A percentile compares a stretch with the other conserved stretches of the same genome.
Evolutionary conservation across 371 early-diverging fungal species (phyloP).

Genomic region (Blakeslea trispora): DNA sequence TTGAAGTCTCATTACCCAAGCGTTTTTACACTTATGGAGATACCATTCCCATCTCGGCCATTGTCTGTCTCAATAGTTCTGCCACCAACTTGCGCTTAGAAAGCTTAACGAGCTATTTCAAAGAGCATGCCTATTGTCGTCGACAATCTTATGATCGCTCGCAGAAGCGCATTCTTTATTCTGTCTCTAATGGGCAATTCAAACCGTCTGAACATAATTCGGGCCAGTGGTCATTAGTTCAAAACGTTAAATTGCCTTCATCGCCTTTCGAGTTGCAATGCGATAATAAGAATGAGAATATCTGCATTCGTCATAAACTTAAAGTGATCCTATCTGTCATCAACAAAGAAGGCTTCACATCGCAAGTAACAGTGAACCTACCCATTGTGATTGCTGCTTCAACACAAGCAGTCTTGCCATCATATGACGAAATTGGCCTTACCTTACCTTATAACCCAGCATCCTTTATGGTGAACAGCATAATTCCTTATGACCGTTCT

Average conservation of each 20-base stretch:
- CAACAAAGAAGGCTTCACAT: conserved; percentile 22
- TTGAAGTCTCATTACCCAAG: conserved; percentile 44
- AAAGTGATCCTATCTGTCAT: conserved; percentile 30
- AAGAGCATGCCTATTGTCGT: conserved; percentile 26
- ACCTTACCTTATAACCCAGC: conserved; percentile 37
- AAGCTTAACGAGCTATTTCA: conserved; percentile 42
- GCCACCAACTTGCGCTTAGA: conserved; percentile 36
- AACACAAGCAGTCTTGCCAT: conserved; percentile 19
- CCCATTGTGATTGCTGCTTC: conserved; percentile 3
- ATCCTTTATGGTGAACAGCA: conserved; percentile 21
- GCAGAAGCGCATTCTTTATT: conserved; percentile 36
- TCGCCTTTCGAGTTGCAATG: conserved; percentile 33
- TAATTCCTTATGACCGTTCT: background rate
- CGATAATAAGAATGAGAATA: conserved; percentile 39
- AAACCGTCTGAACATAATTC: conserved; percentile 5
- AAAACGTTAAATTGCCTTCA: conserved; percentile 27
- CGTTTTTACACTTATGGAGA: conserved; percentile 43
- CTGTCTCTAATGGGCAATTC: conserved; percentile 31
- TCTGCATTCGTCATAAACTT: conserved; percentile 43
- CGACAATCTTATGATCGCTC: conserved; percentile 25
- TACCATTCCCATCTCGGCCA: conserved; percentile 30
- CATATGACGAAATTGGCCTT: conserved; percentile 34
- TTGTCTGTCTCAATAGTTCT: conserved; percentile 36
- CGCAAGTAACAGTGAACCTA: too few species aligned
- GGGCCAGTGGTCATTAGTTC: conserved; percentile 31